A percentile compares a stretch with the other conserved stretches of the same genome.
Conservation (phyloP, 306 rosid species). For the Abrus precatorius region DNA sequence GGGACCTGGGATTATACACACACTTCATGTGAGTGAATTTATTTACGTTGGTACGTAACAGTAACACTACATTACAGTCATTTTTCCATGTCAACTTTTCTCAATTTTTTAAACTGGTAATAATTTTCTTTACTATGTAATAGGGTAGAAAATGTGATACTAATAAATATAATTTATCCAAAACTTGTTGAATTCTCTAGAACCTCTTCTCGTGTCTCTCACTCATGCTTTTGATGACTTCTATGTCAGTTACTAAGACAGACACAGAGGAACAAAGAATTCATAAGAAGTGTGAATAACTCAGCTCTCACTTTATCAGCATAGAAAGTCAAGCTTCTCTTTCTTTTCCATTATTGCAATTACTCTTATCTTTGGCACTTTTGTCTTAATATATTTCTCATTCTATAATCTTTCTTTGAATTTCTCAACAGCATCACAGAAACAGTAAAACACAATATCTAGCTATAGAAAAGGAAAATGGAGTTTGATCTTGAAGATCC, state of each 20-base stretch:
- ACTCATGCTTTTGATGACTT: conserved; percentile 1
- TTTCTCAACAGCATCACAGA: conserved; percentile 6
- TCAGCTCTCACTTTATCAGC: conserved; percentile 41
- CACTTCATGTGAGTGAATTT: too few relatives aligned
- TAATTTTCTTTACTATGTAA: not conserved
- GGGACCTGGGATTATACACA: too few relatives aligned
- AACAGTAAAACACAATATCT: not conserved
- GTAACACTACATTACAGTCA: not conserved
- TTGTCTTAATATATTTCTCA: conserved; percentile 26
- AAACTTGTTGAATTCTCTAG: not conserved
- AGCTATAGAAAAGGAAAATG: conserved; percentile 43
- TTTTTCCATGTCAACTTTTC: not conserved
- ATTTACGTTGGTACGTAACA: not conserved
- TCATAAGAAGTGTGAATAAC: conserved; percentile 38
- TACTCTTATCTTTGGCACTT: conserved; percentile 37
- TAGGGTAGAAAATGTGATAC: not conserved
- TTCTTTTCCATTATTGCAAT: conserved; percentile 52
- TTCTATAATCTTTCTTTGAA: conserved; percentile 37
- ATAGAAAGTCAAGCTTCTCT: conserved; percentile 67
- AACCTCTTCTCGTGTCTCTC: not conserved
- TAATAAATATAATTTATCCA: too few relatives aligned
- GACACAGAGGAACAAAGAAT: conserved; percentile 39
- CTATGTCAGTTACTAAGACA: conserved; percentile 34
- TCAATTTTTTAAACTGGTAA: not conserved
- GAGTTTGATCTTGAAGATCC: conserved; percentile 57